These are phyloP conservation scores for Fusarium miscanthi DNA, from an alignment of 2,329 filamentous ascomycete genomes.

Conservation along the genomic window DNA sequence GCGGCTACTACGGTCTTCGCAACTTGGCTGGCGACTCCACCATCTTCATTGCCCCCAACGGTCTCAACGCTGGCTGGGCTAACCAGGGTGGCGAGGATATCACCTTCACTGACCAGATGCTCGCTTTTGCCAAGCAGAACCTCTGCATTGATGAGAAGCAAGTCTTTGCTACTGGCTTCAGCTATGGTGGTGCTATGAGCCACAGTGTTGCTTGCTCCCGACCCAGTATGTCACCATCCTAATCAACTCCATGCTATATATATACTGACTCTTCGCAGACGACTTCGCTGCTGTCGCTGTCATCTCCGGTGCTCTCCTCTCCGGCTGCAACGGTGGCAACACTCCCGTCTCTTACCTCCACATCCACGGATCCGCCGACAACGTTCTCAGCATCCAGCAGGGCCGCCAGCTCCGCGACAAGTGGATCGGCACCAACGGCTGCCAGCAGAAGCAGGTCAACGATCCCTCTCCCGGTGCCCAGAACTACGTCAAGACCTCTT, in stretches of 20 bases:
- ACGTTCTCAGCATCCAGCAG: slow-evolving; percentile 49
- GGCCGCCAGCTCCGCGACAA: slow-evolving; percentile 53
- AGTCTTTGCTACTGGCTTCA: slow-evolving; percentile 58
- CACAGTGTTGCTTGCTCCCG: slow-evolving; percentile 56
- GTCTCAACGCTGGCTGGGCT: slow-evolving; percentile 55
- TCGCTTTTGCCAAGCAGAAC: slow-evolving; percentile 51
- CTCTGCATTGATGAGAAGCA: slow-evolving; percentile 56
- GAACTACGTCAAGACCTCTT: slow-evolving; percentile 43
- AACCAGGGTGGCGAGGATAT: slow-evolving; percentile 56
- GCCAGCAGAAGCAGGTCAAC: slow-evolving; percentile 42
- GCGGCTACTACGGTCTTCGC: slow-evolving; percentile 55
- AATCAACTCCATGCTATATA: fast-evolving
- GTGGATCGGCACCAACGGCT: slow-evolving; percentile 53
- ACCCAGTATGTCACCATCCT: slow-evolving; percentile 29
- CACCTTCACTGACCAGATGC: slow-evolving; percentile 53
- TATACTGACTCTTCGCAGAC: neutral
- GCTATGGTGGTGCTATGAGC: slow-evolving; percentile 57
- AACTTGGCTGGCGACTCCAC: slow-evolving; percentile 50
- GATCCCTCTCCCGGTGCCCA: slow-evolving; percentile 35
- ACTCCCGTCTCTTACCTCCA: slow-evolving; percentile 54
- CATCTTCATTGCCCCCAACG: slow-evolving; percentile 58
- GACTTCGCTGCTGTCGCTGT: slow-evolving; percentile 54
- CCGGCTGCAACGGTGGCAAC: slow-evolving; percentile 52
- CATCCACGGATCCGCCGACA: slow-evolving; percentile 54
- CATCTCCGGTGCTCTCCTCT: slow-evolving; percentile 48